Conservation (phyloP, 129 eudicot genomes). For the Glebionis coronaria region DNA sequence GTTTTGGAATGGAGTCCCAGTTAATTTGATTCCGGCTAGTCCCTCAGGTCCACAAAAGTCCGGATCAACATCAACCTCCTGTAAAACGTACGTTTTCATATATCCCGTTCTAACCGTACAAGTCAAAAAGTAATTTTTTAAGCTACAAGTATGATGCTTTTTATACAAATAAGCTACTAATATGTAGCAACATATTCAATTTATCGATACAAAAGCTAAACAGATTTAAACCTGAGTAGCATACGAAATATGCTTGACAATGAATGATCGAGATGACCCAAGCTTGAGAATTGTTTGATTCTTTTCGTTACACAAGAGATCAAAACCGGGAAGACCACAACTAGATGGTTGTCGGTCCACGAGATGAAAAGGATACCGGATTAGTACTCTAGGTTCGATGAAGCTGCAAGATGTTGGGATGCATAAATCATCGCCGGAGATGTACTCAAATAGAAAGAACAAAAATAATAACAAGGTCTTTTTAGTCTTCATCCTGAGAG, state of each 20-base stretch:
- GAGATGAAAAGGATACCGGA: constrained; percentile 76
- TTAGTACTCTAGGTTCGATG: constrained; percentile 31
- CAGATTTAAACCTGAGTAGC: constrained; percentile 22
- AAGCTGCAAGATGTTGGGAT: constrained; percentile 35
- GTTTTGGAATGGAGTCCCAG: neutral
- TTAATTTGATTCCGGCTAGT: constrained; percentile 3
- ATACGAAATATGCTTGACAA: constrained; percentile 51
- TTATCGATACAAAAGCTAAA: neutral
- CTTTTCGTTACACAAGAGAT: constrained; percentile 33
- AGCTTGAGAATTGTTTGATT: constrained; percentile 46
- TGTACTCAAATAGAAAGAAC: constrained; percentile 20
- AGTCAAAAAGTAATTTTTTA: too few species aligned
- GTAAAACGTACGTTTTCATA: too few species aligned
- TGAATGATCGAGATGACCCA: constrained; percentile 37
- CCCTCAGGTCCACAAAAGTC: constrained; percentile 26
- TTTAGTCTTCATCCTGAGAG: neutral
- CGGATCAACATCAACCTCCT: constrained; percentile 25
- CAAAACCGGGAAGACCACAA: constrained; percentile 54
- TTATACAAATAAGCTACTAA: too few species aligned
- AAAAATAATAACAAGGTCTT: constrained; percentile 2
- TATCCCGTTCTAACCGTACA: too few species aligned
- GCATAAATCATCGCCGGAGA: constrained; percentile 31
- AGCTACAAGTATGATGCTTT: too few species aligned
- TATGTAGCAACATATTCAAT: too few species aligned
- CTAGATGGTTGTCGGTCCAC: constrained; percentile 31